phyloP scores from a whole-genome alignment of 2,329 filamentous ascomycete species.

The Talaromyces sp. region DNA sequence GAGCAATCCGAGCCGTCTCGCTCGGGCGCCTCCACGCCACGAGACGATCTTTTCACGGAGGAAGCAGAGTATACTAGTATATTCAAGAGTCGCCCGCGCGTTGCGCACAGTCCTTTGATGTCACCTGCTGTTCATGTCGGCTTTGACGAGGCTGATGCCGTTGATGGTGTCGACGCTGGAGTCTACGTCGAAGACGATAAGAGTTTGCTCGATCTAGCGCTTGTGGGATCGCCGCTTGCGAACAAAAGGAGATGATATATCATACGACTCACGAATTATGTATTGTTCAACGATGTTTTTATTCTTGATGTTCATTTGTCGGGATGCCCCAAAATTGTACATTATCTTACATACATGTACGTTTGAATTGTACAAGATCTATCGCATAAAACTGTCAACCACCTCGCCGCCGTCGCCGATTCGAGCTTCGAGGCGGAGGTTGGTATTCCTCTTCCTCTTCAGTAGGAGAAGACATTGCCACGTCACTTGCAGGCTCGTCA shows the following conservation, averaged over 20 bases:
- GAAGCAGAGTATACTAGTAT: conserved; percentile 75
- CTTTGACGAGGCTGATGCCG: conserved; percentile 22
- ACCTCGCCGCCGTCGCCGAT: conserved; percentile 17
- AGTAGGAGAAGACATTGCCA: conserved; percentile 20
- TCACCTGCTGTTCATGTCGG: conserved; percentile 39
- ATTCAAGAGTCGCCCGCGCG: conserved; percentile 77
- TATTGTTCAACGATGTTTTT: neutral
- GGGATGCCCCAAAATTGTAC: neutral
- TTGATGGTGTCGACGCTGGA: conserved; percentile 20
- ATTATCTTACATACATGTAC: neutral
- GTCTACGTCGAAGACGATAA: conserved; percentile 12
- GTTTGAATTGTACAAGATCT: neutral
- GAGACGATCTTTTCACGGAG: conserved; percentile 66
- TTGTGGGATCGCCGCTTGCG: conserved; percentile 17
- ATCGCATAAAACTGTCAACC: conserved; percentile 4
- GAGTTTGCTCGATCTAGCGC: conserved; percentile 14
- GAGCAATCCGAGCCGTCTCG: conserved; percentile 21
- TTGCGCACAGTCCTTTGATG: conserved; percentile 67
- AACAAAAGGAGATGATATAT: conserved; percentile 16
- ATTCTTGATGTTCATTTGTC: too few relatives aligned
- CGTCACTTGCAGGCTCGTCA: conserved; percentile 15
- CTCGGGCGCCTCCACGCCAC: conserved; percentile 49
- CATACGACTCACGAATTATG: conserved; percentile 4
- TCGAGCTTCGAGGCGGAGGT: conserved; percentile 3
- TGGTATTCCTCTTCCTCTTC: conserved; percentile 13